Base-by-base conservation (phyloP, 2,329 filamentous ascomycete genomes). In the Claviceps paspali region DNA sequence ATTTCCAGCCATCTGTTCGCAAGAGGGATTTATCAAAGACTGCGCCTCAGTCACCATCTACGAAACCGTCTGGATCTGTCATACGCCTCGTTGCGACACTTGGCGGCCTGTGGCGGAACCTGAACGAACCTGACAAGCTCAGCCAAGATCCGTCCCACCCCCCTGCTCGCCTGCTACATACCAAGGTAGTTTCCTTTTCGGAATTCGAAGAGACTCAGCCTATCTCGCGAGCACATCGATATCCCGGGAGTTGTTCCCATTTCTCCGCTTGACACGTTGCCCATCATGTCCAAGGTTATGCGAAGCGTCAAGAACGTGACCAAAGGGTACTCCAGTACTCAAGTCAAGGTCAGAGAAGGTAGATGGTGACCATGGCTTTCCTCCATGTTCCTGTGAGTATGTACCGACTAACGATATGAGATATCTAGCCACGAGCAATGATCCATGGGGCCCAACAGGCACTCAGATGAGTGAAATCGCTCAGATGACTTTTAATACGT, bases 381-480 rank as follows among this genome's bases (percentile, higher is more conserved):
- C 35, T 18, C 5, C 33, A 29, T 31, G 41, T 36, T 30, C n/a
- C 36, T 19, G 14, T 12, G 19, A 24, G 10, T 12, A 14, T 23
- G 29, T 4, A 11, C 24, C 11, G 26, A 41, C 45, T 51, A 43
- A 52, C 45, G 15, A 17, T n/a, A n/a, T 23, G 15, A 28, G 33
- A 18, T 40, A n/a, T 47, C 42, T 56, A 96, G 91, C 91, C 45
- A 98, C 91, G 44, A 96, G 87, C 64, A 98, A 98, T 59, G 91
- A 96, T 56, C 84, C 87, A 64, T 98, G 91, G 91, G 91, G 91
- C 47, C 91, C 91, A 36, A 93, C 88, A 30, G 91, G 91, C 42
- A 93, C 86, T 41, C 88, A 98, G 60, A 96, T 98, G 91, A 84
- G 82, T 62, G 91, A 98, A 64, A 95, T 98, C 55, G 86, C 91